Conservation (phyloP, 2,329 filamentous ascomycete species). For the Microdochium trichocladiopsis region DNA sequence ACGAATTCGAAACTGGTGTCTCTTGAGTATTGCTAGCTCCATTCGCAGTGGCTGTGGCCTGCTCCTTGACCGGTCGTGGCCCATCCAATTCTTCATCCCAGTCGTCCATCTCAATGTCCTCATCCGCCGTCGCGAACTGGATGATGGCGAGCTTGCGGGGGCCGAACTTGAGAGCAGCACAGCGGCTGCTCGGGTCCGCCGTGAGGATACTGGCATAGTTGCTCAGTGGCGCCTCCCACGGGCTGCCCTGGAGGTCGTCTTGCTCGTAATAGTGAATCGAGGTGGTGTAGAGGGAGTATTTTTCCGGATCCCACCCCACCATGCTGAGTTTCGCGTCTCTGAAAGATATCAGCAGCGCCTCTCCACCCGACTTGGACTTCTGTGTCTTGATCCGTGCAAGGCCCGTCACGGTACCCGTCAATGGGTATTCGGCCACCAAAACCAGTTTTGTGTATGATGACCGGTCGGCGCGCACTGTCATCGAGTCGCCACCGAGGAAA, state of each 20-base stretch:
- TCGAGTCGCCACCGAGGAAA: constrained; percentile 56
- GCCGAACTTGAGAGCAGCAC: constrained; percentile 91
- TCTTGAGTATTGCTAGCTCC: constrained; percentile 43
- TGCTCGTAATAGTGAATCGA: constrained; percentile 98
- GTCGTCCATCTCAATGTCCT: constrained; percentile 87
- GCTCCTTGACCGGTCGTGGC: constrained; percentile 47
- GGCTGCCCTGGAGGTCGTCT: constrained; percentile 75
- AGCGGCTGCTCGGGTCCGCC: constrained; percentile 86
- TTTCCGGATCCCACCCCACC: constrained; percentile 86
- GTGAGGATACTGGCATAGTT: constrained; percentile 75
- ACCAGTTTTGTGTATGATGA: constrained; percentile 69
- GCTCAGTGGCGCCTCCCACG: constrained; percentile 71
- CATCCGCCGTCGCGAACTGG: constrained; percentile 79
- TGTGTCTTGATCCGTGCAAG: constrained; percentile 70
- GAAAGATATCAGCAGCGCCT: constrained; percentile 76
- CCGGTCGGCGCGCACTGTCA: constrained; percentile 54
- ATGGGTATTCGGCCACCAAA: constrained; percentile 74
- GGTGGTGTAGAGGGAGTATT: constrained; percentile 72
- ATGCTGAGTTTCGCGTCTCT: constrained; percentile 90
- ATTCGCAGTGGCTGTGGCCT: constrained; percentile 30
- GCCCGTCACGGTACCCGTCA: constrained; percentile 80
- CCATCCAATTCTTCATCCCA: constrained; percentile 80
- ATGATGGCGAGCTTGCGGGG: constrained; percentile 83
- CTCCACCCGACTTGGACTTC: constrained; percentile 70
- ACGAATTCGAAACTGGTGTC: constrained; percentile 82